Evolutionary conservation across 306 rosid genomes (phyloP).

Genomic region (Gillenia trifoliata): DNA sequence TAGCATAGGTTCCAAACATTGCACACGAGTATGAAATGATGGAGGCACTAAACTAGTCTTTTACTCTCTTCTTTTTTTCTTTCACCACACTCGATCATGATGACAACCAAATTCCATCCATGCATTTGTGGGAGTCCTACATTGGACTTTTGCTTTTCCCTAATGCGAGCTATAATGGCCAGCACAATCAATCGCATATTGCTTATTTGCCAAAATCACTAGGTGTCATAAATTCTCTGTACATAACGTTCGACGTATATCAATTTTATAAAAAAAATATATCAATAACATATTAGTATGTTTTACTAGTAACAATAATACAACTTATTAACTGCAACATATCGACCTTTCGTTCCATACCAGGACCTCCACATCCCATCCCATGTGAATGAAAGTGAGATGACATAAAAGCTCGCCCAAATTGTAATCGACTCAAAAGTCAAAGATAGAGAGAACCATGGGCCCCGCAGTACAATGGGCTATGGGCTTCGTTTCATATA

Average conservation of each 20-base stretch:
- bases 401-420: not conserved
- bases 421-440: not conserved
- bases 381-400: not conserved
- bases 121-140: not conserved
- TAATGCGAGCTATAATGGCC: not conserved
- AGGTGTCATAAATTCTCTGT: not conserved
- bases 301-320: too few relatives aligned
- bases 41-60: not conserved
- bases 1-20: not conserved
- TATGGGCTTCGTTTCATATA: not conserved
- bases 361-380: not conserved
- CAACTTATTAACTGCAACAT: not conserved
- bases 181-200: too few relatives aligned
- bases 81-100: constrained; percentile 12
- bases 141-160: not conserved
- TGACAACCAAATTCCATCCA: not conserved
- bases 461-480: not conserved
- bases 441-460: not conserved
- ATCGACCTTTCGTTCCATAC: not conserved
- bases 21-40: constrained; percentile 16
- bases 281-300: too few relatives aligned
- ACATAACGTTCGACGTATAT: too few relatives aligned
- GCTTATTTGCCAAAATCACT: too few relatives aligned
- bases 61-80: not conserved
- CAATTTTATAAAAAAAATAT: too few relatives aligned